Base-by-base conservation (phyloP, 108 stramenopile genomes). In the Fistulifera pelliculosa region DNA sequence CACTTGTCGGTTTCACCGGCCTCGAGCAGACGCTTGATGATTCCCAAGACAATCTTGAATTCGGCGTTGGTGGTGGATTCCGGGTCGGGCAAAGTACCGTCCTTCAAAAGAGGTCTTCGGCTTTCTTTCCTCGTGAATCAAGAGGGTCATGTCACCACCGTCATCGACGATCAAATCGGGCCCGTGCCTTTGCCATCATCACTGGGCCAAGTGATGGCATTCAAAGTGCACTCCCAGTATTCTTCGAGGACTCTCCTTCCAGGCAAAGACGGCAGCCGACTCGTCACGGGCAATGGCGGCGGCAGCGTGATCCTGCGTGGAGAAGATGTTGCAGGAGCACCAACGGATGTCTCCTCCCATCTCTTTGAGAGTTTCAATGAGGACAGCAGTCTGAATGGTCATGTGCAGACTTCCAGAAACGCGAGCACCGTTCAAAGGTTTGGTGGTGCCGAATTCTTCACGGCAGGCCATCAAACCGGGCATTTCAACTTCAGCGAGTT, bases 251-350 rank as follows among this genome's bases (percentile, higher is more conserved):
- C 75, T 99, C 98, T 60, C 98, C 93, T 99, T 99, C 98, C 98
- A 99, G 45, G 98, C 98, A 61, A 98, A 99, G 49, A 99, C 96
- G 38, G 96, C 97, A 45, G 96, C 95, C 62, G 90, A 85, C 60
- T 90, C 96, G 60, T 96, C 96, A 64, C 95, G 95, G 21, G 96
- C 98, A 56, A 99, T 96, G 62, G 98, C 98, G 52, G 98, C 96
- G 41, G 98, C 98, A 64, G 98, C 98, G 85, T 99, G 98, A 69
- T 99, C 98, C 74, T 99, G 98, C 52, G 98, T 99, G 64, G 96
- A 97, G 86, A 98, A 99, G 70, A 99, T 99, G 94, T 99, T 99
- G 81, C 98, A 99, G 35, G 87, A 90, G 93, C 98, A 99, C 98
- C 98, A 99, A 63, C 98, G 88, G 65, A 99, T 81, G 74, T 99